These are phyloP conservation scores for Eremothecium gossypii DNA, from an alignment of 1,139 yeast species.

Conservation along the genomic window DNA sequence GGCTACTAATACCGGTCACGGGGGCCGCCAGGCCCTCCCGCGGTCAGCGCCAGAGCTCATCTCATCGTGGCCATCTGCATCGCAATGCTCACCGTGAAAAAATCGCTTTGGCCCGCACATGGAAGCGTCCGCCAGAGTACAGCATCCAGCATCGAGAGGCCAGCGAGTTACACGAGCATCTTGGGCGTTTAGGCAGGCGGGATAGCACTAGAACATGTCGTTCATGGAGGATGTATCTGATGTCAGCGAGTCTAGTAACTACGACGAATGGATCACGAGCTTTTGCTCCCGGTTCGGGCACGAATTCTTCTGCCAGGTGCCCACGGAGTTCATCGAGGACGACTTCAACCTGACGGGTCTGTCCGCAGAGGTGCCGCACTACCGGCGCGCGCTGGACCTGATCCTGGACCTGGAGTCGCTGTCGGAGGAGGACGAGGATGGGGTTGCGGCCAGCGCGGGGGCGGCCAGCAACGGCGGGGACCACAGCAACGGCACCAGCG, in stretches of 20 bases:
- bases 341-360: constrained; percentile 92
- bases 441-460: constrained; percentile 7
- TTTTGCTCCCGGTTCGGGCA: constrained; percentile 85
- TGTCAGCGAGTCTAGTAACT: constrained; percentile 24
- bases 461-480: constrained; percentile 4
- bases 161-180: neutral
- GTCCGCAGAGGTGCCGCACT: constrained; percentile 76
- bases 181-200: neutral
- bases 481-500: constrained; percentile 2
- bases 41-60: too few species aligned
- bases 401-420: constrained; percentile 84
- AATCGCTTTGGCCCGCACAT: too few species aligned
- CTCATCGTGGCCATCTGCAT: too few species aligned
- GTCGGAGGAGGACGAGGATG: constrained; percentile 27
- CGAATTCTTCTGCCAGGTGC: constrained; percentile 87
- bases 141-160: neutral
- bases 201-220: constrained; percentile 4
- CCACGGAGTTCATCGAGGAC: constrained; percentile 90
- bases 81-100: too few species aligned
- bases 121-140: too few species aligned
- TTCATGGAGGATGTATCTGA: constrained; percentile 7
- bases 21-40: too few species aligned
- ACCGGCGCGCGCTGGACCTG: constrained; percentile 84
- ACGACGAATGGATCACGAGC: constrained; percentile 80
- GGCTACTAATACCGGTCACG: too few species aligned